These are phyloP conservation scores for Pythium myriotylum DNA, from an alignment of 352 stramenopile species.

Conservation along the genomic window DNA sequence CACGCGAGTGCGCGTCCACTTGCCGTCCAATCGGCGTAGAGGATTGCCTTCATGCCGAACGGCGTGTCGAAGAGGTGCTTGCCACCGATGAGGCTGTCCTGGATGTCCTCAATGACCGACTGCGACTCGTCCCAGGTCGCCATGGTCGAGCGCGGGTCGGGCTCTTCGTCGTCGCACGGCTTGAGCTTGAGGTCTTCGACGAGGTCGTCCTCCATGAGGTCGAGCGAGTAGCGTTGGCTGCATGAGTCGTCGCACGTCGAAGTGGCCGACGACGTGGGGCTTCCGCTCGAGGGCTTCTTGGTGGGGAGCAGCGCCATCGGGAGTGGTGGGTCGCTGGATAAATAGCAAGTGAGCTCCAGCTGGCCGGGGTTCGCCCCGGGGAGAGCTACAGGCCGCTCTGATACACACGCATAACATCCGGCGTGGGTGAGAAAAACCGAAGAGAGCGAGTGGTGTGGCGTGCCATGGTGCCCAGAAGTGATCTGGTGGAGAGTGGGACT, in stretches of 20 bases:
- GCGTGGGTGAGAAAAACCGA: background rate
- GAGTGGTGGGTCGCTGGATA: background rate
- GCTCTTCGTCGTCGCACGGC: conserved; percentile 6
- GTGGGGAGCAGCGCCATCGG: conserved; percentile 8
- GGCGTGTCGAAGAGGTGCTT: conserved; percentile 40
- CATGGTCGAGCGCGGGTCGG: conserved; percentile 6
- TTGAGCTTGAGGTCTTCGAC: conserved; percentile 24
- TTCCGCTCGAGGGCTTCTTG: conserved; percentile 12
- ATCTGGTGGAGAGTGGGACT: conserved; percentile 3
- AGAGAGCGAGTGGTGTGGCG: conserved; percentile 3
- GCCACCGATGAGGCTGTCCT: conserved; percentile 32
- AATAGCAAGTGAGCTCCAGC: conserved; percentile 16
- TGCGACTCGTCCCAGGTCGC: conserved; percentile 23
- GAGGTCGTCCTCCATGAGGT: conserved; percentile 22
- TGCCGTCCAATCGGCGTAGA: conserved; percentile 93
- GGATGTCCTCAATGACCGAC: conserved; percentile 25
- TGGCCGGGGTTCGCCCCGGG: too few relatives aligned
- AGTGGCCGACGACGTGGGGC: conserved; percentile 13
- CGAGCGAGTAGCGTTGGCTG: conserved; percentile 25
- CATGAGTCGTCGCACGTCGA: conserved; percentile 10
- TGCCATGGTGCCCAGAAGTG: conserved; percentile 3
- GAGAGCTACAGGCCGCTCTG: background rate
- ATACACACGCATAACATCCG: background rate
- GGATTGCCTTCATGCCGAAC: conserved; percentile 55
- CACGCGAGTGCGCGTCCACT: conserved; percentile 69